phyloP scores from a whole-genome alignment of 176 grass and related monocot species.

The Thalia dealbata region DNA sequence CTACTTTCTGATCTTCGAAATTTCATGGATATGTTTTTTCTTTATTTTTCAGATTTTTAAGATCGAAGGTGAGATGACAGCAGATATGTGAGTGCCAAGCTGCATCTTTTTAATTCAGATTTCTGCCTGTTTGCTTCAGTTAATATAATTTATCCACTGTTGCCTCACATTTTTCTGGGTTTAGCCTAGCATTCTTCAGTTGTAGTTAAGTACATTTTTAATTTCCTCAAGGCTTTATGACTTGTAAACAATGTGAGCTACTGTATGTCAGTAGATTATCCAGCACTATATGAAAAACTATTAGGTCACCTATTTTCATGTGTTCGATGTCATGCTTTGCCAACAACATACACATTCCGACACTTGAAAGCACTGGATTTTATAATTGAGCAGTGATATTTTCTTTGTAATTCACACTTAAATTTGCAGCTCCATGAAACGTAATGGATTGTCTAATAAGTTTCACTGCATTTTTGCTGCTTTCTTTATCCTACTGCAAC shows the following conservation, averaged over 20 bases:
- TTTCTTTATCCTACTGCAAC: too few relatives aligned
- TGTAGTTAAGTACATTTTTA: background rate
- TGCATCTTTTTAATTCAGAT: background rate
- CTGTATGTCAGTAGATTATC: background rate
- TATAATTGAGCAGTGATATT: background rate
- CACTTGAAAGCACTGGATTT: background rate
- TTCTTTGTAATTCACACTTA: background rate
- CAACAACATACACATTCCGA: background rate
- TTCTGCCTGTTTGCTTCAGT: background rate
- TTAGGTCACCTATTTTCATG: background rate
- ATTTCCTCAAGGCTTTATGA: background rate
- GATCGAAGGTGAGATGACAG: slow-evolving; percentile 88
- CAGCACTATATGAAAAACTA: background rate
- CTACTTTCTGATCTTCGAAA: slow-evolving; percentile 1
- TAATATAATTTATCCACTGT: background rate
- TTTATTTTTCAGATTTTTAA: slow-evolving; percentile 78
- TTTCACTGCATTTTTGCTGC: too few relatives aligned
- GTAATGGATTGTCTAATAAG: too few relatives aligned
- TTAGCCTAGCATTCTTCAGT: background rate
- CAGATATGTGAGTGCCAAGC: slow-evolving; percentile 72
- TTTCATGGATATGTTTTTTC: slow-evolving; percentile 10
- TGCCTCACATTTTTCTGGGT: background rate
- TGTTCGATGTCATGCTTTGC: background rate
- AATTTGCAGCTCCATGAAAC: background rate
- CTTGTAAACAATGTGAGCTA: background rate